These are phyloP conservation scores for Rhizopus stolonifer DNA, from an alignment of 371 early-diverging fungal species.

Conservation along the genomic window DNA sequence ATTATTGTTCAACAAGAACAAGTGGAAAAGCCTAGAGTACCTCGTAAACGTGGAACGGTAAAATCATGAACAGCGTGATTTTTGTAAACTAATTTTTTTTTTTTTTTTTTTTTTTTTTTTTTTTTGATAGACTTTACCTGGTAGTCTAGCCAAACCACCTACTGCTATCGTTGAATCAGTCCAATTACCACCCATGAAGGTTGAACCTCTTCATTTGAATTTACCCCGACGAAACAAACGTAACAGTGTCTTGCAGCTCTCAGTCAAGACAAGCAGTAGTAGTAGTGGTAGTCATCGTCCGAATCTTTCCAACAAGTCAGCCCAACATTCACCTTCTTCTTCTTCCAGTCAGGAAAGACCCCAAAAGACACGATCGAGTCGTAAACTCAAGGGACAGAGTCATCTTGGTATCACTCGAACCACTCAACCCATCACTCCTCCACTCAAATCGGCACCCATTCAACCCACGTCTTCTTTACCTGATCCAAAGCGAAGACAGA, in stretches of 20 bases:
- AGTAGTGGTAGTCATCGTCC: too few relatives aligned
- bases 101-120: too few relatives aligned
- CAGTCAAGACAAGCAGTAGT: too few relatives aligned
- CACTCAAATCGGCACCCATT: conserved; percentile 12
- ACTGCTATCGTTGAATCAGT: conserved; percentile 28
- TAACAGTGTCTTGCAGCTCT: too few relatives aligned
- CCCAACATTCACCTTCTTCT: too few relatives aligned
- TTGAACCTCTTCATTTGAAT: conserved; percentile 53
- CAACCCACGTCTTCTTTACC: conserved; percentile 19
- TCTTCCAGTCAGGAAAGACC: conserved; percentile 9
- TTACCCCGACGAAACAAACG: too few relatives aligned
- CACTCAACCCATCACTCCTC: conserved; percentile 10
- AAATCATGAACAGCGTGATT: background rate
- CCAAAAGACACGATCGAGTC: conserved; percentile 18
- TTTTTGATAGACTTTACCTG: conserved; percentile 42
- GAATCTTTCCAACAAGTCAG: too few relatives aligned
- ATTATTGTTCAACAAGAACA: background rate
- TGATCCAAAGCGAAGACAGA: conserved; percentile 7
- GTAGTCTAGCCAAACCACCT: conserved; percentile 46
- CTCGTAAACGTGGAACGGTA: conserved; percentile 49
- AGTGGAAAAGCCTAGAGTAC: background rate
- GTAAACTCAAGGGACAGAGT: conserved; percentile 20
- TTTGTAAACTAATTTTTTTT: background rate
- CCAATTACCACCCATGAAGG: conserved; percentile 52
- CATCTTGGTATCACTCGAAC: conserved; percentile 5